Evolutionary conservation across 176 grass and related monocot species (phyloP), one percentile per base, ranked within the genome.

Genomic region (Ananas comosus): DNA sequence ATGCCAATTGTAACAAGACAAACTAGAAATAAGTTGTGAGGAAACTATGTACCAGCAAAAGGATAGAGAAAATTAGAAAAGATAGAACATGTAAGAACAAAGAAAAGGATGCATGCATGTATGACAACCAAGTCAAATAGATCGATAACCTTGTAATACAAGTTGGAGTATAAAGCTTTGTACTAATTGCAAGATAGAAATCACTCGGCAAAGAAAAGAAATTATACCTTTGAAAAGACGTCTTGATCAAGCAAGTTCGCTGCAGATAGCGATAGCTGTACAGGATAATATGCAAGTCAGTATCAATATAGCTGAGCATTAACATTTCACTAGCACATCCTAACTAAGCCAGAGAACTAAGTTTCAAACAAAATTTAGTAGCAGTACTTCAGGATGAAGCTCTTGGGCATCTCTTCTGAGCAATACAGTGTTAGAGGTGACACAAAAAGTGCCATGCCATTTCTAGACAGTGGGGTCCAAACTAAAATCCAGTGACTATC

Each of bases 231-330:
- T 50, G 85, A 80, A 72, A 99, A 80, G 56, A 80, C 51, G 69
- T 99, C 89, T 70, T 75, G 80, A 78, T 91, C 87, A 1, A 80
- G 75, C 77, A 99, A 84, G 63, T 86, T 79, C 50, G 94, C 85
- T 64, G 89, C 94, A 51, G 87, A 88, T 51, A 99, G 64, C 13
- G 94, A 93, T 67, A 99, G 75, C 94, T 99, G 86, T 67, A 13
- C 9, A 63, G n/a, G 11, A 69, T 63, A 53, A 50, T 14, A 24
- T 17, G 14, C 23, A 75, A 24, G 11, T 33, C 16, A 50, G 3
- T 9, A 29, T 42, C 47, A 29, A 52, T 17, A 23, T 66, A 21
- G 48, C 18, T 27, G 12, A 66, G 7, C 12, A 42, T 14, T 21
- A 42, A 27, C 50, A 29, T 16, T 16, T 6, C 24, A 63, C 57